Evolutionary conservation across 1,284 basidiomycete genomes (phyloP).

Genomic region (Anthracocystis panici-leucophaei): DNA sequence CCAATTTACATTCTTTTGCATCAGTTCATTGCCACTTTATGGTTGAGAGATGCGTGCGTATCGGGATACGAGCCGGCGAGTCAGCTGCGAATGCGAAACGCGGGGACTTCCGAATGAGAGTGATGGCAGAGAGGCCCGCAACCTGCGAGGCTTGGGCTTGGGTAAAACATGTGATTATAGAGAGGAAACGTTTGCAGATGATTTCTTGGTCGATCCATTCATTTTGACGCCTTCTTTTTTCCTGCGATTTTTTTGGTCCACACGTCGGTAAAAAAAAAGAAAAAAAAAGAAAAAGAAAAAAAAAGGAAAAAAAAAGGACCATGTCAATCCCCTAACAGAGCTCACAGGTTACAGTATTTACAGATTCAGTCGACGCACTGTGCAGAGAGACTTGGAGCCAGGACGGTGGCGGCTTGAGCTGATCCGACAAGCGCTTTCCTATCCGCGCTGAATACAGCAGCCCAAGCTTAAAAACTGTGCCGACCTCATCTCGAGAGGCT

Average conservation of each 20-base stretch:
- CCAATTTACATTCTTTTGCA: slow-evolving; percentile 8
- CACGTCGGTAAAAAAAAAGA: not conserved
- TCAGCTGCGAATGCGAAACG: not conserved
- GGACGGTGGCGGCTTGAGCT: no score
- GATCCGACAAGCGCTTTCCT: no score
- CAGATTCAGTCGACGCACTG: no score
- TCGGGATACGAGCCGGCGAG: not conserved
- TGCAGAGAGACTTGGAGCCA: no score
- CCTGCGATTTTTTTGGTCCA: not conserved
- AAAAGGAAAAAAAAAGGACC: no score
- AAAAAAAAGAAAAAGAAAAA: no score
- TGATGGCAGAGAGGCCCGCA: no score
- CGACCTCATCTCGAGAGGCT: no score
- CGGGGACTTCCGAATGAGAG: no score
- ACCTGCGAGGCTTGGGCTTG: no score
- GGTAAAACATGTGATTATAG: slow-evolving; percentile 8
- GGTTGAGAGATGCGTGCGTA: no score
- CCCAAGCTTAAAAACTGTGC: not conserved
- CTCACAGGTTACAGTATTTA: no score
- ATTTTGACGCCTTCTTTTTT: slow-evolving; percentile 2
- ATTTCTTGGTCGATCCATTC: not conserved
- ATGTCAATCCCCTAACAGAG: not conserved
- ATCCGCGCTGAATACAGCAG: not conserved
- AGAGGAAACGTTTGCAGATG: slow-evolving; percentile 6
- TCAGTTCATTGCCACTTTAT: not conserved